A percentile compares a stretch with the other conserved stretches of the same genome.
phyloP scores from a whole-genome alignment of 2,329 filamentous ascomycete species.

The Rasamsonia emersonii region DNA sequence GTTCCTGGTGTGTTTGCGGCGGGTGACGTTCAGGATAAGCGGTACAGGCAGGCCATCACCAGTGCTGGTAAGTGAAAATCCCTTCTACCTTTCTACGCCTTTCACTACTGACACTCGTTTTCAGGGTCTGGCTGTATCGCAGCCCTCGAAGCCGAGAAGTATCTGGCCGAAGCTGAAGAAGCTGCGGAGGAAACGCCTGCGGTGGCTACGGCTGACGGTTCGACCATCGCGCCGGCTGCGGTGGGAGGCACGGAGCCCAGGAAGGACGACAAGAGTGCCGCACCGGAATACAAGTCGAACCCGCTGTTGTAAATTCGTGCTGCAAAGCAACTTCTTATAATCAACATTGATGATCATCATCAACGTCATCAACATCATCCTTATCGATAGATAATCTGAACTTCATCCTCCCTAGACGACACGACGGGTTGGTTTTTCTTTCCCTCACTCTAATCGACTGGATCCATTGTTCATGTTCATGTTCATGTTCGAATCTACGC shows the following conservation, averaged over 20 bases:
- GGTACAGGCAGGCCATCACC: slow-evolving; percentile 94
- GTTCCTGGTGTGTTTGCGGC: slow-evolving; percentile 90
- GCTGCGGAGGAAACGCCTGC: slow-evolving; percentile 30
- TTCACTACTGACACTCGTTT: slow-evolving; percentile 13
- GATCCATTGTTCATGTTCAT: too few species aligned
- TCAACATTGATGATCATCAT: too few species aligned
- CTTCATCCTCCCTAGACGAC: too few species aligned
- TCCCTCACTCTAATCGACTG: too few species aligned
- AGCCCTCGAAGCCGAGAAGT: slow-evolving; percentile 92
- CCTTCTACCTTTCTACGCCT: background rate
- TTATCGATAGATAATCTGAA: too few species aligned
- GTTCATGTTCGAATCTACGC: too few species aligned
- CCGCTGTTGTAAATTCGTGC: slow-evolving; percentile 57
- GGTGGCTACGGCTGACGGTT: slow-evolving; percentile 30
- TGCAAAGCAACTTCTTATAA: too few species aligned
- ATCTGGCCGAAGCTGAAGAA: slow-evolving; percentile 66
- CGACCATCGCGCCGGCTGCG: slow-evolving; percentile 7
- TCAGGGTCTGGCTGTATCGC: slow-evolving; percentile 88
- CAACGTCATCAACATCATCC: too few species aligned
- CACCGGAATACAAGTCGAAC: slow-evolving; percentile 53
- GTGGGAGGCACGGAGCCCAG: slow-evolving; percentile 30
- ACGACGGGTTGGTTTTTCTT: too few species aligned
- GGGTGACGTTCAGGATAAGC: slow-evolving; percentile 97
- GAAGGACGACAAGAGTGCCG: slow-evolving; percentile 39
- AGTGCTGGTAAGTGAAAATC: slow-evolving; percentile 66